Evolutionary conservation across 169 alveolate species (phyloP), one percentile per base, ranked within the genome.

Genomic region (Eimeria maxima): DNA sequence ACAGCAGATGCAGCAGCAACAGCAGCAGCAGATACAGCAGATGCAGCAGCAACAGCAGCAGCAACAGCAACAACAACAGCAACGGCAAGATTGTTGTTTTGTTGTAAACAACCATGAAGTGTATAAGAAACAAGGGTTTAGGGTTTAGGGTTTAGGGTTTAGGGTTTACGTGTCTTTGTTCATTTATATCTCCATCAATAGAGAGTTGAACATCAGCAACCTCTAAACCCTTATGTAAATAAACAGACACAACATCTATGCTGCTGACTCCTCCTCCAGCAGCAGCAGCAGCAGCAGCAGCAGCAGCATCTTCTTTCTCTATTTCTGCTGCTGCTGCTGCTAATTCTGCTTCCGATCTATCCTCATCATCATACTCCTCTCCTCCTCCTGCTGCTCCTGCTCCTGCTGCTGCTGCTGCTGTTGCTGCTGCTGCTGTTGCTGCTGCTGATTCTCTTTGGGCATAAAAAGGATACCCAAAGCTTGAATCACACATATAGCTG

Each of bases 91-190:
- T 13, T 29, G 14, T 10, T 67, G 0, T 0, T 8, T 57, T 22
- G 0, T n/a, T n/a, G n/a, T n/a, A n/a, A n/a, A n/a, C n/a, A 8
- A 53, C 63, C 38, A 33, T 53, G 11, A 20, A 33, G 1, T 33
- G 38, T 33, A 1, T 33, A 33, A 0, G 38, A 33, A 33, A 33
- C 3, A 2, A 74, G 86, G 86, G 86, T 74, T 67, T 67, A 74
- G 86, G 86, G 86, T 74, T 27, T 74, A 74, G 86, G 55, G 86
- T 74, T 74, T 74, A 74, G 86, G 86, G 86, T 74, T 74, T 74
- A 74, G 44, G 57, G 44, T 22, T 74, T 38, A 74, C 86, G 44
- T 74, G 86, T 7, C 53, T 44, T 20, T 74, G 86, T 50, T 74
- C 29, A 2, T 3, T 22, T 16, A 57, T 29, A 22, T 74, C 86